Conservation (phyloP, 257 asterid genomes). For the Catharanthus roseus region DNA sequence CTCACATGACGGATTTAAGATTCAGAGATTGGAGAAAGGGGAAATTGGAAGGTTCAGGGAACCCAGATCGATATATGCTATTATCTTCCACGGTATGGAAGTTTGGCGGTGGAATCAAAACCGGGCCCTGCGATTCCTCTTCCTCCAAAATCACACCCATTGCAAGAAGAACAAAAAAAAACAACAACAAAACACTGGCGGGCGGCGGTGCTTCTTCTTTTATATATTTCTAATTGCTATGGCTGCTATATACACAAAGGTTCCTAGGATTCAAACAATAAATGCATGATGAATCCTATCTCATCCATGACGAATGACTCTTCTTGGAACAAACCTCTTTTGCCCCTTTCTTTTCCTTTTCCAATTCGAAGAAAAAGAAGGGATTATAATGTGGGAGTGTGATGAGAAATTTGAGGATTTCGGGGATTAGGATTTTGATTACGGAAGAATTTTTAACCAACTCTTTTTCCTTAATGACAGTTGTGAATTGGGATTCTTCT, state of each 20-base stretch:
- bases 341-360: background rate
- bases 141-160: conserved; percentile 36
- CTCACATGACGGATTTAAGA: conserved; percentile 38
- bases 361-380: background rate
- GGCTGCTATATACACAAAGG: background rate
- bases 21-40: conserved; percentile 34
- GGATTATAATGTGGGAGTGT: background rate
- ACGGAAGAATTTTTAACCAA: background rate
- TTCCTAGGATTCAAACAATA: background rate
- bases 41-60: conserved; percentile 36
- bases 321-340: background rate
- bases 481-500: background rate
- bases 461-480: background rate
- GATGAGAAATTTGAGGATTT: background rate
- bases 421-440: background rate
- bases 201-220: background rate
- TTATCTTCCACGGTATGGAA: conserved; percentile 36
- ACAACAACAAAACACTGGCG: no score
- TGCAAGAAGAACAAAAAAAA: no score
- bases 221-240: background rate
- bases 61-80: conserved; percentile 42
- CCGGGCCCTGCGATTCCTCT: conserved; percentile 9
- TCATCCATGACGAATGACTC: background rate
- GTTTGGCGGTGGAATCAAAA: conserved; percentile 28
- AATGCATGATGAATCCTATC: background rate